A percentile compares a stretch with the other conserved stretches of the same genome.
phyloP scores from a whole-genome alignment of 495 filamentous ascomycete genomes.

The Jackrogersella minutella region DNA sequence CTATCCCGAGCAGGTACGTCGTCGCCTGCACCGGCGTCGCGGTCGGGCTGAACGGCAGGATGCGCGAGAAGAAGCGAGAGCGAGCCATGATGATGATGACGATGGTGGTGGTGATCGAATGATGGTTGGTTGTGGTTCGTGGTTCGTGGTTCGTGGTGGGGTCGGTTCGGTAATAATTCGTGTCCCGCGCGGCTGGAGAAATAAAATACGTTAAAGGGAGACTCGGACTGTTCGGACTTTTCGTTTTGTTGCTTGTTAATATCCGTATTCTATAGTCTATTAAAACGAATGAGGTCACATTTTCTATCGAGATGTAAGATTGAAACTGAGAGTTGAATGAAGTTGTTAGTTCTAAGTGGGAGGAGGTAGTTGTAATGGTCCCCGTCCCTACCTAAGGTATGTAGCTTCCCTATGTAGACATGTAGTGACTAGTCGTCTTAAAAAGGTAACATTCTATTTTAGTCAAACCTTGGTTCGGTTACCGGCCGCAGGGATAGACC shows the following conservation, averaged over 20 bases:
- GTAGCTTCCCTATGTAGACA: not conserved
- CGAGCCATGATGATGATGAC: too few species aligned
- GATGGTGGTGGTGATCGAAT: not conserved
- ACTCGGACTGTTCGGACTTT: constrained; percentile 11
- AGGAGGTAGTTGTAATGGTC: too few species aligned
- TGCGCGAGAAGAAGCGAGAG: constrained; percentile 48
- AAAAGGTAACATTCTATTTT: constrained; percentile 16
- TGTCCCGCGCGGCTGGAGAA: too few species aligned
- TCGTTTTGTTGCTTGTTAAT: not conserved
- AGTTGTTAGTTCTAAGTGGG: constrained; percentile 1
- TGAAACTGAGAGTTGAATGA: not conserved
- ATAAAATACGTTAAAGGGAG: not conserved
- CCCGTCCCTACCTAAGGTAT: too few species aligned
- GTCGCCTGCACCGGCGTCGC: constrained; percentile 76
- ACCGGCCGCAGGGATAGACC: constrained; percentile 26
- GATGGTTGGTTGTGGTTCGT: too few species aligned
- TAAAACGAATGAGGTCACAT: constrained; percentile 28
- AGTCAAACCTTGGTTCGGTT: constrained; percentile 22
- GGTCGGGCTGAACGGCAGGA: constrained; percentile 63
- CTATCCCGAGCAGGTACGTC: constrained; percentile 88
- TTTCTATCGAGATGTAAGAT: constrained; percentile 1
- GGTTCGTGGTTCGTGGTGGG: too few species aligned
- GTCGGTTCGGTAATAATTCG: too few species aligned
- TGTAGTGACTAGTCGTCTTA: constrained; percentile 7
- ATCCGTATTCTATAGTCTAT: constrained; percentile 20